phyloP scores from a whole-genome alignment of 345 rosid species.

The Pugionium cornutum region DNA sequence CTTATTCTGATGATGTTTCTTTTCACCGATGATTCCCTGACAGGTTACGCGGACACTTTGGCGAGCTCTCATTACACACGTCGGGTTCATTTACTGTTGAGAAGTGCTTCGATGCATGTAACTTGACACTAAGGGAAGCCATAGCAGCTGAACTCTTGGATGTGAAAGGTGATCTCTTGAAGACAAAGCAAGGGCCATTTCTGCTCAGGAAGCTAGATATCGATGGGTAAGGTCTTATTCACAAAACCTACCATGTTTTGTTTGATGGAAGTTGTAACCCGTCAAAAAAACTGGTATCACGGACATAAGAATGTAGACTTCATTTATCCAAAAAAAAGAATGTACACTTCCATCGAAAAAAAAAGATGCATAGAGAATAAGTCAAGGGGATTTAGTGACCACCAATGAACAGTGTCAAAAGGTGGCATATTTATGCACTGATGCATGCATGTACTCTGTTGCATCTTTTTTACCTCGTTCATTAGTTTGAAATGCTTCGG shows the following conservation, averaged over 20 bases:
- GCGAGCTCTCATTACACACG: constrained; percentile 64
- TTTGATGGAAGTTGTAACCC: constrained; percentile 16
- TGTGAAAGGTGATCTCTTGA: constrained; percentile 60
- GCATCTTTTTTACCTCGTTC: not conserved
- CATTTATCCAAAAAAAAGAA: too few relatives aligned
- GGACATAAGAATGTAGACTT: too few relatives aligned
- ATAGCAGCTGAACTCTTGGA: constrained; percentile 70
- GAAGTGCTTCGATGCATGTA: constrained; percentile 74
- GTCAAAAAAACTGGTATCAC: not conserved
- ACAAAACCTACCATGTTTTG: constrained; percentile 8
- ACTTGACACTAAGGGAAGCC: constrained; percentile 64
- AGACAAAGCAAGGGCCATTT: constrained; percentile 82
- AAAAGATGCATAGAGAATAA: not conserved
- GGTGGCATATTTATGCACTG: not conserved
- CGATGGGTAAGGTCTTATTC: constrained; percentile 61
- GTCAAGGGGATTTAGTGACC: not conserved
- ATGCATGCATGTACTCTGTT: constrained; percentile 7
- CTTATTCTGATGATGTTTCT: constrained; percentile 20
- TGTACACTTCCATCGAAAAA: too few relatives aligned
- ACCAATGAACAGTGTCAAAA: not conserved
- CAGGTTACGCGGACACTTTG: constrained; percentile 84
- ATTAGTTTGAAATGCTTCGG: constrained; percentile 2
- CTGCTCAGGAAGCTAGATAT: constrained; percentile 76
- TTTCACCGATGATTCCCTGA: constrained; percentile 21
- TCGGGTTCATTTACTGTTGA: constrained; percentile 89